Evolutionary conservation across 306 rosid species (phyloP), one percentile per base, ranked within the genome.

Genomic region (Aeschynomene evenia): DNA sequence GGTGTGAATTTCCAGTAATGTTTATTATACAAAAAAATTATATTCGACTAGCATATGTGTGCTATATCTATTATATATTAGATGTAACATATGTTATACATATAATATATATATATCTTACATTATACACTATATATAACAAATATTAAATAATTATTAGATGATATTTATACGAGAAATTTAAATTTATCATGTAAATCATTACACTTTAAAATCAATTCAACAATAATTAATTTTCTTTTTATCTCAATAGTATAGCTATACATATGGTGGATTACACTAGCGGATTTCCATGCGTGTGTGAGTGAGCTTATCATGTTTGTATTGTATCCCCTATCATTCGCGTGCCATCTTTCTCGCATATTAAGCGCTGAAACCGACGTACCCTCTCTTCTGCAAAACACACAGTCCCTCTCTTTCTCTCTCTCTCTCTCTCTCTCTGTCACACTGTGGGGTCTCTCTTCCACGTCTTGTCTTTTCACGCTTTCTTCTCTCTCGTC

Each of bases 341-440:
- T 77, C 81, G 82, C 81, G 81, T 77, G 77, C 77, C 55, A 54
- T 28, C 75, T 75, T 76, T 77, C 81, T 81, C 87, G 82, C 85
- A 68, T 49, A 75, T 62, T 80, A 57, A 40, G 82, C 85, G 87
- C 84, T 86, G 87, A 83, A 83, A 77, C 71, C 80, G 71, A 85
- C 87, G 87, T 82, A 78, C 82, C 60, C 58, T 59, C 56, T 15
- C n/a, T 31, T 20, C 22, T 31, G 9, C 37, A 12, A 11, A 3
- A 12, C 37, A 33, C 37, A 33, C 46, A 26, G 56, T 14, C 68
- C 50, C 24, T 40, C 40, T 24, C 60, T 16, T 58, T n/a, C 13
- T 23, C 59, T 33, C 68, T 5, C 68, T 15, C 70, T 11, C 70
- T n/a, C n/a, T n/a, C n/a, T n/a, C n/a, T n/a, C 3, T 64, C 52